Conservation (phyloP, 2,329 filamentous ascomycete species). For the Aureobasidium uvarum region DNA sequence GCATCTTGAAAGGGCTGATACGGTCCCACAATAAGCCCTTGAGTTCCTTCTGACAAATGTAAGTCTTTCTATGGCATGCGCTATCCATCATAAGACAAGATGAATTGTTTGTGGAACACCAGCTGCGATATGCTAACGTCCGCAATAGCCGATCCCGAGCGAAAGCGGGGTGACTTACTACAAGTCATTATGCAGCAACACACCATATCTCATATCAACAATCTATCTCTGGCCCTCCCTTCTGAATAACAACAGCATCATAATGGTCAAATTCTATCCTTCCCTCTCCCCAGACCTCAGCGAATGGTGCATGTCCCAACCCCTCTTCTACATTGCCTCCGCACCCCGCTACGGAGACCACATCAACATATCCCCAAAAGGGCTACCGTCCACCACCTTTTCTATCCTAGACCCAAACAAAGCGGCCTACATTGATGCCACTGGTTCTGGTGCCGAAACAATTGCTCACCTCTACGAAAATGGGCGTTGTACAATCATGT, state of each 20-base stretch:
- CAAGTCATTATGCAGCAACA: not conserved
- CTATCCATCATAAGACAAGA: too few relatives aligned
- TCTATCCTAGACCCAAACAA: slow-evolving; percentile 58
- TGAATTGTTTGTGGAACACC: too few relatives aligned
- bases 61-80: too few relatives aligned
- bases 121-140: not conserved
- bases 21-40: too few relatives aligned
- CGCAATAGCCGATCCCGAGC: slow-evolving; percentile 10
- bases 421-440: slow-evolving; percentile 71
- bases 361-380: slow-evolving; percentile 76
- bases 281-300: slow-evolving; percentile 57
- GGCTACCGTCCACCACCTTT: slow-evolving; percentile 62
- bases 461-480: slow-evolving; percentile 76
- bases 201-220: not conserved
- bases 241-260: too few relatives aligned
- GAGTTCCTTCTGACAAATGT: too few relatives aligned
- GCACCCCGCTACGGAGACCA: slow-evolving; percentile 66
- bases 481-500: slow-evolving; percentile 70
- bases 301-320: slow-evolving; percentile 64
- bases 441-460: slow-evolving; percentile 73
- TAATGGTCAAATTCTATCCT: slow-evolving; percentile 60
- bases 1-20: too few relatives aligned
- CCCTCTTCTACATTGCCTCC: slow-evolving; percentile 73
- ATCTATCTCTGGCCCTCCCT: too few relatives aligned
- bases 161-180: slow-evolving; percentile 23